These are phyloP conservation scores for Melanogaster broomeanus DNA, from an alignment of 768 basidiomycete species.

Conservation along the genomic window DNA sequence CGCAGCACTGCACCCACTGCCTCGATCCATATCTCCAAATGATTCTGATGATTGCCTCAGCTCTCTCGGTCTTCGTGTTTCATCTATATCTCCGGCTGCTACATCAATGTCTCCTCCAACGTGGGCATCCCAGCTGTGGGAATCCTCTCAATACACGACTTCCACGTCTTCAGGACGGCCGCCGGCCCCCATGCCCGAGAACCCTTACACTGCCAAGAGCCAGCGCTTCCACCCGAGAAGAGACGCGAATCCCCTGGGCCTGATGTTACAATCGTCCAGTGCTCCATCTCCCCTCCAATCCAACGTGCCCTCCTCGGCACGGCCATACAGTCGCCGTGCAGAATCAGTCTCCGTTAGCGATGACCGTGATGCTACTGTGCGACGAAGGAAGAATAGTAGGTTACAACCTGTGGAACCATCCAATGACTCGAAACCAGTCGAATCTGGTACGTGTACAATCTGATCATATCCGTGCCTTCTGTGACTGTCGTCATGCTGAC, in stretches of 20 bases:
- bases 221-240: conserved; percentile 42
- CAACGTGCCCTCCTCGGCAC: conserved; percentile 48
- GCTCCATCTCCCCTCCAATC: conserved; percentile 60
- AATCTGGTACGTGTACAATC: conserved; percentile 47
- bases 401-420: conserved; percentile 29
- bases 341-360: conserved; percentile 62
- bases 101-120: conserved; percentile 57
- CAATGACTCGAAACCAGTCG: conserved; percentile 43
- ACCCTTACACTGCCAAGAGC: conserved; percentile 42
- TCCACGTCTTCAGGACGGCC: conserved; percentile 46
- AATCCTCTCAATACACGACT: conserved; percentile 46
- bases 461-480: conserved; percentile 30
- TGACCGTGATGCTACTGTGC: conserved; percentile 75
- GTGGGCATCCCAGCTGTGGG: conserved; percentile 73
- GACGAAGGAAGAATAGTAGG: conserved; percentile 59
- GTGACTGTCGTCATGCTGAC: conserved; percentile 32
- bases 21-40: conserved; percentile 60
- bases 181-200: conserved; percentile 45
- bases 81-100: conserved; percentile 64
- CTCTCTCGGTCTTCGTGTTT: conserved; percentile 43
- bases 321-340: conserved; percentile 66
- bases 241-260: conserved; percentile 44
- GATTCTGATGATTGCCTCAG: conserved; percentile 49
- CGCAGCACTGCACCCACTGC: conserved; percentile 62
- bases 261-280: conserved; percentile 70